Evolutionary conservation across 2,329 filamentous ascomycete genomes (phyloP), one percentile per base, ranked within the genome.

Genomic region (Domatiomyces globalis): DNA sequence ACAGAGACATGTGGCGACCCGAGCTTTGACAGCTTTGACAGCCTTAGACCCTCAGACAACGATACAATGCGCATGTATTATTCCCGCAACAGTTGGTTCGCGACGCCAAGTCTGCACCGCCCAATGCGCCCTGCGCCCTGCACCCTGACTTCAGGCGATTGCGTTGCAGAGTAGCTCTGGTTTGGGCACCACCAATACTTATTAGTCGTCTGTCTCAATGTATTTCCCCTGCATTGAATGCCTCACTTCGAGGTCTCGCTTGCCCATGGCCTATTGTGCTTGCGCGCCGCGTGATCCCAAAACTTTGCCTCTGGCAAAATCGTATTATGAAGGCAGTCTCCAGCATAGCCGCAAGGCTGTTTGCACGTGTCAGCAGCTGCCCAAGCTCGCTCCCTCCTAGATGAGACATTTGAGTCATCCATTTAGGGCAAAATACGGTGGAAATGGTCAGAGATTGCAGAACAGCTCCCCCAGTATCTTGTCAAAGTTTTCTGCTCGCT

Each of bases 91-190:
- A 19, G 7, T 43, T 43, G 15, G 15, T 9, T 46, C 45, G 45
- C 22, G 6, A 25, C 22, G 22, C 39, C 18, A 77, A 60, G 79
- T 94, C 69, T 85, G 95, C 65, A 82, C 78, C 63, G 73, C 80
- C 64, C 89, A 95, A 75, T 88, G 89, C 63, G 76, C 83, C 51
- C 71, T 77, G 63, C 88, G 89, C 49, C 89, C 89, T 65, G 76
- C 15, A 7, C 18, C 39, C 39, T 43, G 39, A 2, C 15, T 7
- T 19, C 39, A 43, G 39, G 15, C 39, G 7, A 19, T 7, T 19
- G 39, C 18, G 3, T 43, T 43, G 7, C 15, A 19, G 5, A 43
- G 33, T 5, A 12, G 33, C 33, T 39, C 10, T 39, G 33, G 33
- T 10, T 39, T 39, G 5, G 33, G 33, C 12, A 10, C 33, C 33